Percentiles rank a stretch among this genome's conserved stretches.
These are phyloP conservation scores for Odonthalia washingtoniensis DNA, from an alignment of 31 red algal genomes.

Conservation along the genomic window DNA sequence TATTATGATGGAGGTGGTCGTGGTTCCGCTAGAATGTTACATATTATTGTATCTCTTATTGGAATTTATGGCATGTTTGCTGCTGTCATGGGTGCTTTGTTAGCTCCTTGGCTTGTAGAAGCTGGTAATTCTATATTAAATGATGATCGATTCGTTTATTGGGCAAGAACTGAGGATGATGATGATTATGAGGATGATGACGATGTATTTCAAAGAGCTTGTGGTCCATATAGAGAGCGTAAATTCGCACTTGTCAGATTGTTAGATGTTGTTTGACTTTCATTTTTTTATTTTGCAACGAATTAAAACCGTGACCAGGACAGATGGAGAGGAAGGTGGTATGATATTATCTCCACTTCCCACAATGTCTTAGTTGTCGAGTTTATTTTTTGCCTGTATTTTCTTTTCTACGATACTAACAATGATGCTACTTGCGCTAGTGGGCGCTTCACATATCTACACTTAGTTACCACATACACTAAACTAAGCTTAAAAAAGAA, in stretches of 20 bases:
- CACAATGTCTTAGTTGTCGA: no score
- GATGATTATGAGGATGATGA: slow-evolving; percentile 62
- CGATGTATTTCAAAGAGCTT: slow-evolving; percentile 34
- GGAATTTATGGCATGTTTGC: slow-evolving; percentile 74
- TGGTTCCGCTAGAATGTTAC: slow-evolving; percentile 15
- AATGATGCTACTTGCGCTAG: no score
- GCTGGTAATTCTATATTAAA: slow-evolving; percentile 39
- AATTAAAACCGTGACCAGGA: no score
- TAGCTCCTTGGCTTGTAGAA: slow-evolving; percentile 53
- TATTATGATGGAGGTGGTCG: slow-evolving; percentile 43
- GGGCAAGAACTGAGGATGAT: slow-evolving; percentile 61
- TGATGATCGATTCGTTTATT: slow-evolving; percentile 58
- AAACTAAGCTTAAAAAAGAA: no score
- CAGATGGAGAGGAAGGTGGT: no score
- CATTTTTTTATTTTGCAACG: no score
- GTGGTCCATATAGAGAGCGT: slow-evolving; percentile 28
- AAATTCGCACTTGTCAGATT: slow-evolving; percentile 41
- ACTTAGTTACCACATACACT: no score
- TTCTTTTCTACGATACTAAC: no score
- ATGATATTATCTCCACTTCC: no score
- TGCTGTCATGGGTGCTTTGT: slow-evolving; percentile 59
- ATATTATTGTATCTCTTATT: slow-evolving; percentile 45
- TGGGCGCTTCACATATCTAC: no score
- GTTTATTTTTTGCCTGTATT: no score
- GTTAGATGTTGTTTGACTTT: no score